These are phyloP conservation scores for Diaporthe nobilis DNA, from an alignment of 2,329 filamentous ascomycete species.

Conservation along the genomic window DNA sequence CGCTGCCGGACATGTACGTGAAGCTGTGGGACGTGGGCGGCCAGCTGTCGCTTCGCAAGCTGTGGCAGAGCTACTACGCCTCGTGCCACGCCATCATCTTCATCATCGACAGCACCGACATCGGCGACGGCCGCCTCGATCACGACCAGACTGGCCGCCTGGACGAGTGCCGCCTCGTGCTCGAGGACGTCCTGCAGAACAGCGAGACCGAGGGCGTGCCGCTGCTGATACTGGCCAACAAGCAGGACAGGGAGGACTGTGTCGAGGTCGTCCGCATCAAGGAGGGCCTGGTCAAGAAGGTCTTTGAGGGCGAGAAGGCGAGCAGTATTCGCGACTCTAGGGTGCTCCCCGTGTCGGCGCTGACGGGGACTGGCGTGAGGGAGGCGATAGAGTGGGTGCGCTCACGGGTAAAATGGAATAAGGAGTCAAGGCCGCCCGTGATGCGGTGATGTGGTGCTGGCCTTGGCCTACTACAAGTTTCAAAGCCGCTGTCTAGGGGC, in stretches of 20 bases:
- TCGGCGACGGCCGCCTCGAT: conserved; percentile 83
- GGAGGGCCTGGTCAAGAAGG: conserved; percentile 93
- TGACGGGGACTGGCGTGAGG: conserved; percentile 87
- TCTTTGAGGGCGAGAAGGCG: conserved; percentile 95
- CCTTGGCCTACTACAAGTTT: conserved; percentile 22
- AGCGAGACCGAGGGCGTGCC: conserved; percentile 93
- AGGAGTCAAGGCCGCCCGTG: conserved; percentile 89
- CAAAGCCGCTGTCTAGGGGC: conserved; percentile 16
- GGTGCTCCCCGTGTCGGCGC: conserved; percentile 91
- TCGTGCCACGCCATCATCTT: conserved; percentile 98
- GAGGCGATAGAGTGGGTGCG: conserved; percentile 98
- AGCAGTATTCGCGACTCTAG: conserved; percentile 88
- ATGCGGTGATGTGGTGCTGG: conserved; percentile 76
- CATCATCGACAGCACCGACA: conserved; percentile 94
- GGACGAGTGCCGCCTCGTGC: conserved; percentile 89
- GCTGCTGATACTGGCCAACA: conserved; percentile 93
- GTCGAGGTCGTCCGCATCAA: conserved; percentile 98
- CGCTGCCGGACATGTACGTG: conserved; percentile 93
- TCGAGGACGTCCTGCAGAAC: conserved; percentile 91
- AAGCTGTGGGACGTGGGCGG: conserved; percentile 99
- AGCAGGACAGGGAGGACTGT: conserved; percentile 97
- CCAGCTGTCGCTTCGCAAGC: conserved; percentile 86
- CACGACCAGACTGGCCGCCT: conserved; percentile 71
- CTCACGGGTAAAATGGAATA: conserved; percentile 95
- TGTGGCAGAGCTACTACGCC: conserved; percentile 97